phyloP scores from a whole-genome alignment of 305 asterid genomes.

The Rubia balearica region DNA sequence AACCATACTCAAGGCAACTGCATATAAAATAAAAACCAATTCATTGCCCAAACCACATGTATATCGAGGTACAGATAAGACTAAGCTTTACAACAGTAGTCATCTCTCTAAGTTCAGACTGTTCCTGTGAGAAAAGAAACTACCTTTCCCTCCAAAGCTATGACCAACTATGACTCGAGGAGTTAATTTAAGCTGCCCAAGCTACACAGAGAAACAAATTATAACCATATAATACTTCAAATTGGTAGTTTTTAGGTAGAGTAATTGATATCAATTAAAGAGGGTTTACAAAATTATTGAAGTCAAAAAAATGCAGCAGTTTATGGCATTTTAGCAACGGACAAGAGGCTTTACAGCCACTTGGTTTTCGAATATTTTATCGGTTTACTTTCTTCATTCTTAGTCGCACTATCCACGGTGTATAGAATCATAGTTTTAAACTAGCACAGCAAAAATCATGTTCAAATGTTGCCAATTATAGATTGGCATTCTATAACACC shows the following conservation, averaged over 20 bases:
- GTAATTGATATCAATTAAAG: neutral
- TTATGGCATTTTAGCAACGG: neutral
- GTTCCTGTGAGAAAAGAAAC: conserved; percentile 4
- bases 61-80: neutral
- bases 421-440: neutral
- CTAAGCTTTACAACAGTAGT: neutral
- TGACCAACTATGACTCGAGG: conserved; percentile 95
- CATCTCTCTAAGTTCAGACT: neutral
- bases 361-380: neutral
- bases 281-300: neutral
- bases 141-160: conserved; percentile 99
- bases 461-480: neutral
- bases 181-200: conserved; percentile 75
- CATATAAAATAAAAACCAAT: conserved; percentile 19
- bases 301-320: neutral
- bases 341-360: neutral
- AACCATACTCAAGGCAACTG: conserved; percentile 98
- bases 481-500: neutral
- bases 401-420: neutral
- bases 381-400: neutral
- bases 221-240: neutral
- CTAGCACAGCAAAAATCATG: neutral
- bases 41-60: conserved; percentile 2
- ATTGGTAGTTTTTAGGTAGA: neutral
- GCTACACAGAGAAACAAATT: conserved; percentile 41